Conservation (phyloP, 495 filamentous ascomycete species). For the Aspergillus homomorphus region DNA sequence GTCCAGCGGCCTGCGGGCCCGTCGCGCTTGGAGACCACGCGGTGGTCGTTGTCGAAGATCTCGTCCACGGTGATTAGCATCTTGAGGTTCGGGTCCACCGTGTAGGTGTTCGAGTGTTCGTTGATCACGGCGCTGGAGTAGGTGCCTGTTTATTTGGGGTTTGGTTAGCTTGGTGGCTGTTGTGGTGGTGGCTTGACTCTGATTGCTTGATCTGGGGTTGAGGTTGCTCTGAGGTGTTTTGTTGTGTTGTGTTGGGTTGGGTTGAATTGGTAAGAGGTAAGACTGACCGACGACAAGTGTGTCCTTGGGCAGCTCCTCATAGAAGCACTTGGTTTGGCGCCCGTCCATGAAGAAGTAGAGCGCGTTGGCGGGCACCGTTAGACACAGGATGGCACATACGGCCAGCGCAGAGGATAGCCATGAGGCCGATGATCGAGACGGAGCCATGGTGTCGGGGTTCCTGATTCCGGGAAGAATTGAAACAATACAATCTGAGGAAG, state of each 20-base stretch:
- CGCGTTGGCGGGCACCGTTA: conserved; percentile 64
- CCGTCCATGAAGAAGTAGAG: conserved; percentile 97
- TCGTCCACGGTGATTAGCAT: conserved; percentile 94
- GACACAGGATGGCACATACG: conserved; percentile 38
- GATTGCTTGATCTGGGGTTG: too few relatives aligned
- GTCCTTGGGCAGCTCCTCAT: conserved; percentile 96
- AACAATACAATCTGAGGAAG: neutral
- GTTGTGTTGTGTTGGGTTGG: neutral
- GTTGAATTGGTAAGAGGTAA: neutral
- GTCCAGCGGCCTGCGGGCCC: conserved; percentile 79
- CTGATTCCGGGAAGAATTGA: conserved; percentile 2
- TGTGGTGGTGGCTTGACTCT: too few relatives aligned
- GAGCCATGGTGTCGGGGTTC: conserved; percentile 32
- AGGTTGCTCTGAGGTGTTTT: neutral
- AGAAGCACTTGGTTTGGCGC: conserved; percentile 74
- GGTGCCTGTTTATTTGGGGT: conserved; percentile 52
- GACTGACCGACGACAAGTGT: conserved; percentile 83
- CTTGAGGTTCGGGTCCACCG: conserved; percentile 66
- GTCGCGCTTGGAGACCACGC: conserved; percentile 83
- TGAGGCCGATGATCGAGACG: conserved; percentile 34
- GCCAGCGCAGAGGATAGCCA: conserved; percentile 40
- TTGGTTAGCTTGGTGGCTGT: too few relatives aligned
- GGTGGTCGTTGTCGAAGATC: conserved; percentile 97
- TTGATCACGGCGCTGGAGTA: conserved; percentile 82
- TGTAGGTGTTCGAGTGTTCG: conserved; percentile 57